Evolutionary conservation across 176 grass and related monocot species (phyloP).

Genomic region (Oryza punctata): DNA sequence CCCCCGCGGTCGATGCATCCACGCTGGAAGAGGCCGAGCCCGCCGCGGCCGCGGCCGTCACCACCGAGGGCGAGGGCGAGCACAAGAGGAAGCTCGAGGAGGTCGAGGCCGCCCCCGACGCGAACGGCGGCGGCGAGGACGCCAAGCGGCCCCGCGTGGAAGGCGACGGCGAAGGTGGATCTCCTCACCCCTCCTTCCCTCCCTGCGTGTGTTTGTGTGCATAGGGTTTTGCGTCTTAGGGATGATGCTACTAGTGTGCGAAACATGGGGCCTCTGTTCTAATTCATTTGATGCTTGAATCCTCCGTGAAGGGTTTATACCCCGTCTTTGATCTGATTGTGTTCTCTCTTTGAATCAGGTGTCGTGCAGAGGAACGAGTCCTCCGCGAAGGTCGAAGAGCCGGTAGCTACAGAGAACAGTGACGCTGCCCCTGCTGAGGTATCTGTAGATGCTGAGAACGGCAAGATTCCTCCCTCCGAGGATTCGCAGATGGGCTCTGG

Average conservation of each 20-base stretch:
- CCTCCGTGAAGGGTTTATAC: background rate
- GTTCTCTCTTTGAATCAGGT: constrained; percentile 24
- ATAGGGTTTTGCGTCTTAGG: background rate
- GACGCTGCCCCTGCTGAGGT: background rate
- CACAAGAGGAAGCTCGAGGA: constrained; percentile 62
- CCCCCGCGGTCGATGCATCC: background rate
- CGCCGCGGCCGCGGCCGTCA: background rate
- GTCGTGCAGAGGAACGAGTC: constrained; percentile 7
- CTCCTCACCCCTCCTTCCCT: background rate
- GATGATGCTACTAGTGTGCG: background rate
- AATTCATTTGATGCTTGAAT: background rate
- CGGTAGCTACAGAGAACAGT: background rate
- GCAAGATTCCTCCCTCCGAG: constrained; percentile 3
- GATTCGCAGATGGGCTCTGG: background rate
- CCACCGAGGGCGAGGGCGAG: constrained; percentile 37
- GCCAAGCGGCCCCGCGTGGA: constrained; percentile 51
- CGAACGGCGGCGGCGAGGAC: constrained; percentile 46
- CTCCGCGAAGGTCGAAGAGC: constrained; percentile 18
- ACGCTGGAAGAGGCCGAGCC: background rate
- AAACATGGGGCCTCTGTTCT: too few relatives aligned
- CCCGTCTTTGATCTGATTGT: background rate
- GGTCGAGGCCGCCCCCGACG: constrained; percentile 24
- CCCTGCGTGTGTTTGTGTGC: background rate
- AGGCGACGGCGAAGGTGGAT: constrained; percentile 42
- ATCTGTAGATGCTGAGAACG: constrained; percentile 32